Evolutionary conservation across 176 grass and related monocot genomes (phyloP).

Genomic region (Zea luxurians): DNA sequence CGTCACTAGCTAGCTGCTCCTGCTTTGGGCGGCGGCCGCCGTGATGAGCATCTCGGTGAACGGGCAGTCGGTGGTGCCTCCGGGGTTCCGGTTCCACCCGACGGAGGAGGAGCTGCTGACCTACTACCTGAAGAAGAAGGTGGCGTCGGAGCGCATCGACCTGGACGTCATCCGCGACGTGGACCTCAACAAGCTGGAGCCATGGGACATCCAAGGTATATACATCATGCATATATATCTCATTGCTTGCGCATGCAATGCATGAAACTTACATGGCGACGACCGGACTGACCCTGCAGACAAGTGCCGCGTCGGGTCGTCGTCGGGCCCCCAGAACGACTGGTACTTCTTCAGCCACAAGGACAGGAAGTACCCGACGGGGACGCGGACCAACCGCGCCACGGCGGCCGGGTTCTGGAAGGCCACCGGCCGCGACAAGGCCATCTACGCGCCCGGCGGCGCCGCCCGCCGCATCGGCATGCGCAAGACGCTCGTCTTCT

Average conservation of each 20-base stretch:
- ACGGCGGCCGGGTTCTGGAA: constrained; percentile 88
- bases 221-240: too few species aligned
- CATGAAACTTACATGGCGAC: too few species aligned
- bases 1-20: too few species aligned
- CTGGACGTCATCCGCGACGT: constrained; percentile 89
- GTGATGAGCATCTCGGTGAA: constrained; percentile 71
- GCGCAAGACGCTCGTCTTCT: constrained; percentile 94
- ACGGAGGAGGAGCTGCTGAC: constrained; percentile 91
- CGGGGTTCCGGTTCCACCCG: constrained; percentile 89
- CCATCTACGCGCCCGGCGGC: constrained; percentile 43
- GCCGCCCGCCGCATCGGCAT: constrained; percentile 59
- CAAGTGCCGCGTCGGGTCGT: constrained; percentile 62
- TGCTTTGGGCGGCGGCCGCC: too few species aligned
- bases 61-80: constrained; percentile 78
- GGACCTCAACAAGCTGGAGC: constrained; percentile 94
- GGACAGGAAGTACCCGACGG: constrained; percentile 92
- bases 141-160: constrained; percentile 69
- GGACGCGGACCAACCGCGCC: constrained; percentile 82
- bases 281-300: constrained; percentile 34
- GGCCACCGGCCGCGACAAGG: constrained; percentile 88
- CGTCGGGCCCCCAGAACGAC: constrained; percentile 64
- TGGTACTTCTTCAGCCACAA: constrained; percentile 99
- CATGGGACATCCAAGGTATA: constrained; percentile 95
- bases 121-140: constrained; percentile 94
- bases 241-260: too few species aligned